Evolutionary conservation across 768 basidiomycete species (phyloP).

Genomic region (Ephemerocybe angulata): DNA sequence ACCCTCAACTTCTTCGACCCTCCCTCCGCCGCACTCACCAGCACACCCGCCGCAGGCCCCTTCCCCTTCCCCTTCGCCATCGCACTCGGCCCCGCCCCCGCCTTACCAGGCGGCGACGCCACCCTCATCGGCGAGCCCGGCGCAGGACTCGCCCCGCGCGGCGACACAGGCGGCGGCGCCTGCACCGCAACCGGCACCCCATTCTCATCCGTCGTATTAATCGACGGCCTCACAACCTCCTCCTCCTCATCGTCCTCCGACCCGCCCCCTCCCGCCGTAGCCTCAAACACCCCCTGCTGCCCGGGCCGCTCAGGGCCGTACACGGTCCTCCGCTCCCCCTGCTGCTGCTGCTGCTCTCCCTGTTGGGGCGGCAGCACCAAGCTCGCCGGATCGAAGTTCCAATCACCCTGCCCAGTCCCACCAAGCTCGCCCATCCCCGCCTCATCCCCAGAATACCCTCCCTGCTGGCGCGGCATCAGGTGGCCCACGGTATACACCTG

Average conservation of each 20-base stretch:
- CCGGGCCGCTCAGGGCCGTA: background rate
- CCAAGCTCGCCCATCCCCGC: conserved; percentile 18
- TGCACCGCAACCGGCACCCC: conserved; percentile 8
- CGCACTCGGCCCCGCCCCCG: background rate
- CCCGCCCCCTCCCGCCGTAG: too few relatives aligned
- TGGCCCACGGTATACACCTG: conserved; percentile 83
- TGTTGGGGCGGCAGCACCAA: background rate
- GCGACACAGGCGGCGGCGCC: background rate
- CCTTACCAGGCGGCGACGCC: background rate
- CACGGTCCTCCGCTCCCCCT: too few relatives aligned
- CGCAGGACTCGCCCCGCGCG: conserved; percentile 17
- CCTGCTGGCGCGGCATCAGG: conserved; percentile 53
- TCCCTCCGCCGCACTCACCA: background rate
- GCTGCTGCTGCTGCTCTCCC: background rate
- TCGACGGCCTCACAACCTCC: conserved; percentile 39
- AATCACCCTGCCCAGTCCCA: background rate
- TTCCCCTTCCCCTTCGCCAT: conserved; percentile 32
- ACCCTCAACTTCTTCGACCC: conserved; percentile 55
- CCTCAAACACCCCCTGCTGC: conserved; percentile 5
- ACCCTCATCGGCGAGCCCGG: conserved; percentile 8
- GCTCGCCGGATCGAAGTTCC: background rate
- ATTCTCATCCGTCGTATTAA: conserved; percentile 13
- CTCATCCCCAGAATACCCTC: background rate
- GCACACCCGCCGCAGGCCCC: background rate
- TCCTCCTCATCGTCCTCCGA: conserved; percentile 21